Conservation (phyloP, 2,329 filamentous ascomycete genomes). For the Fonsecaea erecta region DNA sequence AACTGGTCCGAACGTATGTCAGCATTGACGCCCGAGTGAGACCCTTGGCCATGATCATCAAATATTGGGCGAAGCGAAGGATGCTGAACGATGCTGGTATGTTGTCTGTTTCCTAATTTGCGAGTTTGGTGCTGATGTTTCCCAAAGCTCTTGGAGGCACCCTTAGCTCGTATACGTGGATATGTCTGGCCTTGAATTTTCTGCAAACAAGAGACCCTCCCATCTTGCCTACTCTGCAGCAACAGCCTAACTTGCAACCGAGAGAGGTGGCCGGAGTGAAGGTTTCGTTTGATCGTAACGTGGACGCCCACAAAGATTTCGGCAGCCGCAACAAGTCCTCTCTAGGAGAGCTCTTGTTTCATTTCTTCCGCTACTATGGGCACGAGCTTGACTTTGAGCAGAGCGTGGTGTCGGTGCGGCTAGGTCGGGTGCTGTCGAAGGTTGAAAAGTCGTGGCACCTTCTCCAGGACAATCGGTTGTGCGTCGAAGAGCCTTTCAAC, state of each 20-base stretch:
- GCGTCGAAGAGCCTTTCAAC: conserved; percentile 97
- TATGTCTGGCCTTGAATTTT: conserved; percentile 96
- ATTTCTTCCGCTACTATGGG: conserved; percentile 94
- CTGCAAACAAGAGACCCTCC: conserved; percentile 84
- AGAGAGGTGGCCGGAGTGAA: conserved; percentile 67
- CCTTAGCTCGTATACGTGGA: conserved; percentile 98
- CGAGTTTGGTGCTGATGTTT: conserved; percentile 29
- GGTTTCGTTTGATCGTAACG: conserved; percentile 84
- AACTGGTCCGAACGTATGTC: conserved; percentile 97
- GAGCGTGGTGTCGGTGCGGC: conserved; percentile 79
- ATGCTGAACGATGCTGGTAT: conserved; percentile 95
- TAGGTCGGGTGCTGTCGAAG: conserved; percentile 78
- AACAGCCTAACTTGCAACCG: conserved; percentile 67
- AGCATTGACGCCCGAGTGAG: conserved; percentile 89
- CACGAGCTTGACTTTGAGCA: conserved; percentile 91
- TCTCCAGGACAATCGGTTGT: conserved; percentile 78
- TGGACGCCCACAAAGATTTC: conserved; percentile 73
- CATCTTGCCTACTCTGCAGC: conserved; percentile 83
- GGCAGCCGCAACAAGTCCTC: conserved; percentile 80
- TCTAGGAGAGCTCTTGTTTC: conserved; percentile 83
- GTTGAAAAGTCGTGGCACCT: conserved; percentile 87
- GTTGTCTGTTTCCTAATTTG: conserved; percentile 41
- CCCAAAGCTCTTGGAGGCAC: conserved; percentile 82
- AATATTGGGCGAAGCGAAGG: conserved; percentile 92
- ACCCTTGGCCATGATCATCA: conserved; percentile 93